Evolutionary conservation across 257 asterid genomes (phyloP).

Genomic region (Perilla frutescens): DNA sequence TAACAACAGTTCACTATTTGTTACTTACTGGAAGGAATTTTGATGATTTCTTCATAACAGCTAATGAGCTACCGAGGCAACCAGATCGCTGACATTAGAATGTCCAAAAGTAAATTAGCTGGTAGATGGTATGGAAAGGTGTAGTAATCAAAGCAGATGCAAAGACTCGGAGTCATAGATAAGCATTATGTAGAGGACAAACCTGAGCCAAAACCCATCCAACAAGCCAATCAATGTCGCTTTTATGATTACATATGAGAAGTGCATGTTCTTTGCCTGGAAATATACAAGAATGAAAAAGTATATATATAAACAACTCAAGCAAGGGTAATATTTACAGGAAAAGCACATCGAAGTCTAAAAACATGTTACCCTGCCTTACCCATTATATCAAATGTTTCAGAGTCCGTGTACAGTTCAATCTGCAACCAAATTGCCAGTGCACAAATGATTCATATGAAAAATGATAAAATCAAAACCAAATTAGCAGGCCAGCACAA

Average conservation of each 20-base stretch:
- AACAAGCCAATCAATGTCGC: conserved; percentile 99
- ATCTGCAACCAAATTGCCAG: conserved; percentile 60
- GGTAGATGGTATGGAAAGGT: not conserved
- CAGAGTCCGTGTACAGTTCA: conserved; percentile 66
- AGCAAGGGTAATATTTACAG: conserved; percentile 16
- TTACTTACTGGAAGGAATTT: conserved; percentile 90
- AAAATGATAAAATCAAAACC: conserved; percentile 17
- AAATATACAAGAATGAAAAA: conserved; percentile 31
- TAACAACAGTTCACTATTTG: conserved; percentile 24
- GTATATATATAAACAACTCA: conserved; percentile 23
- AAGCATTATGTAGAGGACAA: conserved; percentile 29
- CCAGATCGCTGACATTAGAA: conserved; percentile 79
- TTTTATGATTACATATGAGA: conserved; percentile 72
- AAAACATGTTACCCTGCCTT: conserved; percentile 34
- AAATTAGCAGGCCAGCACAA: not conserved
- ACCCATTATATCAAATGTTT: conserved; percentile 77
- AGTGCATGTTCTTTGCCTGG: conserved; percentile 97
- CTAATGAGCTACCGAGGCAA: conserved; percentile 94
- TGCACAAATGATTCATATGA: conserved; percentile 29
- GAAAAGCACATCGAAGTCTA: conserved; percentile 23
- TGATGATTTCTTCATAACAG: conserved; percentile 95
- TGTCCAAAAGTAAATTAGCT: conserved; percentile 29
- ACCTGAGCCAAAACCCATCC: conserved; percentile 99
- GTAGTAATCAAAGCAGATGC: conserved; percentile 9
- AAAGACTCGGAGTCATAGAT: not conserved